Evolutionary conservation across 2,329 filamentous ascomycete species (phyloP), one percentile per base, ranked within the genome.

Genomic region (Fonsecaea multimorphosa): DNA sequence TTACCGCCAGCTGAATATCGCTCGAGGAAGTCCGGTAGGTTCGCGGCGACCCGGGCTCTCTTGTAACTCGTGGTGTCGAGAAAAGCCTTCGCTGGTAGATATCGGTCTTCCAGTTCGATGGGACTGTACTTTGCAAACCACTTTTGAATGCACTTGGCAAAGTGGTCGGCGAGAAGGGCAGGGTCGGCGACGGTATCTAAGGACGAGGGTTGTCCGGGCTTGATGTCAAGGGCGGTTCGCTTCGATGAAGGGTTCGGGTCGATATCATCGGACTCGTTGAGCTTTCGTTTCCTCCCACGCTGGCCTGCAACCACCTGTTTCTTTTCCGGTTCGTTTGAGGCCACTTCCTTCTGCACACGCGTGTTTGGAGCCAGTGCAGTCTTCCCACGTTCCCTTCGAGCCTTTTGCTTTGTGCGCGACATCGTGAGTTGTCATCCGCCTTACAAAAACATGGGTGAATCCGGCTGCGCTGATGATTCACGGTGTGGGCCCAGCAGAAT

Each of bases 91-190:
- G 92, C 89, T 71, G 92, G 88, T 59, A 98, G 84, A 62, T 91
- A 89, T 73, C 92, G 82, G 75, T 97, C 93, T 63, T 91, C 89
- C 34, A 96, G 81, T 79, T 99, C 95, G 46, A 98, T 86, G 0
- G 88, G 82, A 72, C 91, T 97, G 73, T 97, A 78, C 59, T 97
- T 90, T 31, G 86, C 87, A 44, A 63, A 64, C 61, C 92, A 91
- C 27, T 90, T 85, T 70, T 85, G 87, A 60, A 91, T 89, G 74
- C 91, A 87, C 74, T 95, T 89, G 6, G 91, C 91, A 68, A 97
- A 83, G 76, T 97, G 89, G 76, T 97, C 94, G 1, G 93, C 91
- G 54, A 97, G 81, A 49, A 97, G 83, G 70, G 89, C 87, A 66
- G 87, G 89, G 77, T 97, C 92, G 89, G 97, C 93, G 67, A 87